phyloP scores from a whole-genome alignment of 1,139 yeast species.

The Debaryomyces psychrophilus region DNA sequence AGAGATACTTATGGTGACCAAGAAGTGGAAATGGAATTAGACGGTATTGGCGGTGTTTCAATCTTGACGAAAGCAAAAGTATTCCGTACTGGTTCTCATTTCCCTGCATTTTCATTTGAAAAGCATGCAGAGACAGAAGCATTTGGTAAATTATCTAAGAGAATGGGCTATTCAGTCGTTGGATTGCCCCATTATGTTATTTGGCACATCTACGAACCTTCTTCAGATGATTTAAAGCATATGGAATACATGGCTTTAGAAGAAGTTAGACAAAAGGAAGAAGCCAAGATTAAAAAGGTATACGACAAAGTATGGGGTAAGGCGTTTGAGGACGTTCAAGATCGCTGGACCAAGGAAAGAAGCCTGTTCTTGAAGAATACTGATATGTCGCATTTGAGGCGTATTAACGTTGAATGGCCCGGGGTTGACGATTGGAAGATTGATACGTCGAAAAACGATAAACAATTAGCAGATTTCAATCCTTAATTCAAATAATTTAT shows the following conservation, averaged over 20 bases:
- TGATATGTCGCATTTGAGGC: constrained; percentile 55
- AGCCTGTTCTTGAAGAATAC: constrained; percentile 71
- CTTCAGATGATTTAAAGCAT: constrained; percentile 82
- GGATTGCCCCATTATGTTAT: constrained; percentile 90
- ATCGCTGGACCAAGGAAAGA: constrained; percentile 70
- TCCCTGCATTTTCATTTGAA: constrained; percentile 88
- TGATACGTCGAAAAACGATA: constrained; percentile 28
- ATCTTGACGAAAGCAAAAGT: constrained; percentile 79
- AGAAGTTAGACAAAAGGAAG: constrained; percentile 73
- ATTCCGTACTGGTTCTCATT: constrained; percentile 78
- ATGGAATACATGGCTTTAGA: constrained; percentile 98
- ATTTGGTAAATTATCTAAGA: constrained; percentile 79
- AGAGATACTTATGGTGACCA: constrained; percentile 88
- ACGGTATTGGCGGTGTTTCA: constrained; percentile 91
- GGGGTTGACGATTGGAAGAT: constrained; percentile 56
- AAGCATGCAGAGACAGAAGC: constrained; percentile 95
- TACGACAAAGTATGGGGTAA: constrained; percentile 76
- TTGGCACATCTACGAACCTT: constrained; percentile 93
- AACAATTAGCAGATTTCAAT: constrained; percentile 47
- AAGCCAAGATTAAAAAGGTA: constrained; percentile 64
- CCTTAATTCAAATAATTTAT: constrained; percentile 26
- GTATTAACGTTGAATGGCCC: constrained; percentile 67
- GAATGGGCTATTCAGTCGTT: constrained; percentile 79
- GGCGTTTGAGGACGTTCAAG: constrained; percentile 75
- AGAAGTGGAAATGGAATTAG: constrained; percentile 83